These are phyloP conservation scores for Trichoderma sp. DNA, from an alignment of 2,329 filamentous ascomycete species.

Conservation along the genomic window DNA sequence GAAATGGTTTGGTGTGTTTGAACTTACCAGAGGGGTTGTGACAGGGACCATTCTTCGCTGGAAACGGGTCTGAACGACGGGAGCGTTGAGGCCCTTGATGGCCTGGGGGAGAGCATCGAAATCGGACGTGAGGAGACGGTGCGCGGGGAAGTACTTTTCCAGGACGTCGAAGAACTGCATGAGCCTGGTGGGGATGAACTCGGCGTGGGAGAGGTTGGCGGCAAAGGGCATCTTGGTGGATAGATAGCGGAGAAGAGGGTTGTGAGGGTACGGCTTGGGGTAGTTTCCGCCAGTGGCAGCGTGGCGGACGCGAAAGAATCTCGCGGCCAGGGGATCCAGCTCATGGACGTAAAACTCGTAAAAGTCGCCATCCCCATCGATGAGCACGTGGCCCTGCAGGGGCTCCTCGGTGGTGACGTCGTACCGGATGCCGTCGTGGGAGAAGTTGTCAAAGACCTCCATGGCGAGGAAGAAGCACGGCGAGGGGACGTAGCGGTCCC, in stretches of 20 bases:
- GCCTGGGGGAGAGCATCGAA: constrained; percentile 85
- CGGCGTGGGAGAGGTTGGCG: constrained; percentile 73
- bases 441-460: constrained; percentile 98
- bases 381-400: constrained; percentile 83
- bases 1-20: not conserved
- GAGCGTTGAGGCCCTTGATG: constrained; percentile 80
- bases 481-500: constrained; percentile 80
- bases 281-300: constrained; percentile 66
- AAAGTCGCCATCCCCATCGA: constrained; percentile 83
- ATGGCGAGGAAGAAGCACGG: constrained; percentile 97
- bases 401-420: constrained; percentile 76
- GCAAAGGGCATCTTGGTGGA: constrained; percentile 65
- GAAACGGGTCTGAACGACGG: constrained; percentile 94
- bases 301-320: constrained; percentile 81
- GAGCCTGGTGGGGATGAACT: constrained; percentile 90
- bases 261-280: constrained; percentile 57
- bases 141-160: constrained; percentile 81
- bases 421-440: constrained; percentile 92
- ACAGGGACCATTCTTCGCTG: constrained; percentile 85
- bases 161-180: constrained; percentile 97
- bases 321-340: constrained; percentile 77
- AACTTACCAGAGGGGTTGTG: constrained; percentile 79
- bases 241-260: constrained; percentile 57
- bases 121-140: constrained; percentile 84
- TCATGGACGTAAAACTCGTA: constrained; percentile 85